These are phyloP conservation scores for Jaapia argillacea DNA, from an alignment of 768 basidiomycete genomes.

Conservation along the genomic window DNA sequence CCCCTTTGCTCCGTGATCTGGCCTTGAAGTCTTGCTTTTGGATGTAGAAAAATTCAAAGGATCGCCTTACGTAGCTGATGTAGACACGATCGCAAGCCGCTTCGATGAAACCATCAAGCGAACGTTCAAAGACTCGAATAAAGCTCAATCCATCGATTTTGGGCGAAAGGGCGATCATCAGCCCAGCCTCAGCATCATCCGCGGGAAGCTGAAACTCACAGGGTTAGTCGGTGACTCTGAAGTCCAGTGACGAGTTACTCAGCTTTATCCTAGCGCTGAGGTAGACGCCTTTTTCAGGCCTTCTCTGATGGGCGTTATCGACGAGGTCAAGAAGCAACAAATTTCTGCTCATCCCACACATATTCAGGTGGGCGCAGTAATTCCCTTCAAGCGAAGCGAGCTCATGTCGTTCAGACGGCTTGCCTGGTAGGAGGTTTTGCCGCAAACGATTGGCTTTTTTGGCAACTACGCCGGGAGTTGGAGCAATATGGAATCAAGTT, in stretches of 20 bases:
- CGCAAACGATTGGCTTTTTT: not conserved
- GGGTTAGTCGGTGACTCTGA: not conserved
- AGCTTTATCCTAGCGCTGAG: no score
- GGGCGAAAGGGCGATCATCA: not conserved
- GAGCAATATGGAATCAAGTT: not conserved
- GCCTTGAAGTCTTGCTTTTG: not conserved
- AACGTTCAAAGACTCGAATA: not conserved
- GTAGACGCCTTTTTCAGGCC: not conserved
- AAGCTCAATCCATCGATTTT: not conserved
- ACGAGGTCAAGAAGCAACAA: no score
- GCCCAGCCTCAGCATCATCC: not conserved
- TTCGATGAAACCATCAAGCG: not conserved
- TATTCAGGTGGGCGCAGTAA: no score
- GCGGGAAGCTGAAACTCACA: not conserved
- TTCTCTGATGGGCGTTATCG: no score
- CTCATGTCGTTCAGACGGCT: not conserved
- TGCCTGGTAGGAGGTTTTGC: not conserved
- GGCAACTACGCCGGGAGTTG: not conserved
- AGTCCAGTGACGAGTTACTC: no score
- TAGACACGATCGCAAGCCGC: not conserved
- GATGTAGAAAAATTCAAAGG: not conserved
- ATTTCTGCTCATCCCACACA: no score
- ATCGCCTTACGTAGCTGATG: not conserved
- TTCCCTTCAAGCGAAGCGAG: no score
- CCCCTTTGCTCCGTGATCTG: not conserved